Conservation (phyloP, 2,329 filamentous ascomycete genomes). For the Exophiala bonariae region DNA sequence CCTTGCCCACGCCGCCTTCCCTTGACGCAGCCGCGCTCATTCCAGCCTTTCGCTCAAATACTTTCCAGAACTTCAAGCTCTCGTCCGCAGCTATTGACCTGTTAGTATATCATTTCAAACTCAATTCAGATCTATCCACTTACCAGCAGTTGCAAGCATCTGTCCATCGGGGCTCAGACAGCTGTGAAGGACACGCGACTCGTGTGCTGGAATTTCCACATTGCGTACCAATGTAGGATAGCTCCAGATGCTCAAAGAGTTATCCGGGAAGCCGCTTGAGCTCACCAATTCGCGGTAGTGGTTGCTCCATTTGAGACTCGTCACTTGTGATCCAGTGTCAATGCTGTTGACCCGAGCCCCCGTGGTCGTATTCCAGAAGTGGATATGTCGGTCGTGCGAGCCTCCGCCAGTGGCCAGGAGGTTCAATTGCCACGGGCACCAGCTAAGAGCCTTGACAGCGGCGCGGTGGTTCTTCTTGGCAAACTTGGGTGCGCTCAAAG, state of each 20-base stretch:
- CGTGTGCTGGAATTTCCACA: constrained; percentile 95
- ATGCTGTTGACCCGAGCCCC: constrained; percentile 98
- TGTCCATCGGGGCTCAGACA: constrained; percentile 96
- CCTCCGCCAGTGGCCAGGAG: constrained; percentile 94
- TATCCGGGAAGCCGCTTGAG: constrained; percentile 98
- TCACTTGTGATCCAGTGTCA: constrained; percentile 96
- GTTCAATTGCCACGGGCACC: constrained; percentile 99
- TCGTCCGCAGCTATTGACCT: constrained; percentile 76
- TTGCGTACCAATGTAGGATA: constrained; percentile 97
- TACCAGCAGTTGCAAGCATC: constrained; percentile 90
- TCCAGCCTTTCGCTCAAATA: constrained; percentile 97
- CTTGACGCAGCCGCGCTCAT: constrained; percentile 62
- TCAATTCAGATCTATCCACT: constrained; percentile 33
- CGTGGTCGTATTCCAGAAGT: constrained; percentile 99
- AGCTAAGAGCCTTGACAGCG: constrained; percentile 94
- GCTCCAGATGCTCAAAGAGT: constrained; percentile 98
- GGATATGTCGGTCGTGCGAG: constrained; percentile 95
- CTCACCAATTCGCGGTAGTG: constrained; percentile 98
- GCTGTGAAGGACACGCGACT: constrained; percentile 94
- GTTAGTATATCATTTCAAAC: constrained; percentile 8
- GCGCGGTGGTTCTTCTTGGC: constrained; percentile 99
- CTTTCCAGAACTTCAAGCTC: constrained; percentile 99
- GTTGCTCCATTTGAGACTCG: constrained; percentile 92
- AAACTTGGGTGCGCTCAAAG: constrained; percentile 91
- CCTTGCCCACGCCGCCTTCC: constrained; percentile 68